Base-by-base conservation (phyloP, 345 rosid genomes). In the Cochlearia excelsa region DNA sequence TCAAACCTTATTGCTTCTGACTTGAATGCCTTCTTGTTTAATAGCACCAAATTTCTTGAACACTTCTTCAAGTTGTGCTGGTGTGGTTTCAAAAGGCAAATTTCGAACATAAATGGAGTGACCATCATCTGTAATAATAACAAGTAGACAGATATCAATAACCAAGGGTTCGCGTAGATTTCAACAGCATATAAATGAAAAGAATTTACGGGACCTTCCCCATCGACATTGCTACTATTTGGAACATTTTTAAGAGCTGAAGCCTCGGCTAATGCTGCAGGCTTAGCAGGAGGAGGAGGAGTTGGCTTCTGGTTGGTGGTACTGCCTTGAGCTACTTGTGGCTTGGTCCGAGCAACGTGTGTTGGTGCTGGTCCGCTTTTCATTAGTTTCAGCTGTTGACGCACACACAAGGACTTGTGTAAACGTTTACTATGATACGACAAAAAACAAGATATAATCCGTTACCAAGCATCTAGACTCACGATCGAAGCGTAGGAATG, bases 41-140 rank as follows among this genome's bases (percentile, higher is more conserved):
- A 87, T 80, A 46, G 87, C 81, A 65, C 95, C 95, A 72, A 87
- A 87, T 50, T 52, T 82, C 75, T 75, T 79, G 63, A 87, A 84
- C 30, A 76, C 77, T 45, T 66, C 76, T 51, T 84, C 82, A 65
- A 87, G 87, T 63, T 85, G 85, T 52, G 74, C 55, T 51, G 61
- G 68, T 1, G 82, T 80, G 33, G 70, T 51, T 65, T 77, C 54
- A 59, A 77, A 58, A 30, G 83, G 80, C 52, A 80, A 77, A 66
- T 84, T 84, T 33, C 82, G 75, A 4, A 87, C 79, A 69, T 78
- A 84, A 48, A 87, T 80, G 59, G 95, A 87, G 53, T 78, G 77
- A 26, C 87, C 84, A 61, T 82, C 91, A 50, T 56, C 91, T 84
- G 77, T 54, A 47, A 56, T 8, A 44, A 37, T 37, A 39, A 52